These are phyloP conservation scores for Chaetomiaceae sp. DNA, from an alignment of 2,329 filamentous ascomycete genomes.

Conservation along the genomic window DNA sequence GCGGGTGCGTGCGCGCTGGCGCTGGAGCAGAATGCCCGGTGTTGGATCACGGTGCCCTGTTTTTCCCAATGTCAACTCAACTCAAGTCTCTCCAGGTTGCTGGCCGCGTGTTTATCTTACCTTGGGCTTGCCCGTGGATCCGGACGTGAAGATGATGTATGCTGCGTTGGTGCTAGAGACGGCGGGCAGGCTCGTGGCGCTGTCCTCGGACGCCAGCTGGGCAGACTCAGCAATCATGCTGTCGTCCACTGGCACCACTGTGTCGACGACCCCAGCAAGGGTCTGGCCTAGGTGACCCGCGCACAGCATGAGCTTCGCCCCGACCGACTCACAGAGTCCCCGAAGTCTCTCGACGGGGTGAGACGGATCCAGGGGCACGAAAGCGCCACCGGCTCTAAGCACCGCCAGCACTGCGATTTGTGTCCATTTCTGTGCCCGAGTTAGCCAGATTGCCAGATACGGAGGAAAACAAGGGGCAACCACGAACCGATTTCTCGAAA, in stretches of 20 bases:
- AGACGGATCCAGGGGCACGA: conserved; percentile 26
- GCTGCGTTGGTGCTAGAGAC: conserved; percentile 17
- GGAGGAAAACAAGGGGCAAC: not conserved
- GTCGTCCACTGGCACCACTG: conserved; percentile 15
- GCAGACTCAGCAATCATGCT: not conserved
- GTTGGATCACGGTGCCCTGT: conserved; percentile 23
- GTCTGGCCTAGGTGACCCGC: conserved; percentile 12
- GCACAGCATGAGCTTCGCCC: conserved; percentile 21
- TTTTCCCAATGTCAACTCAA: not conserved
- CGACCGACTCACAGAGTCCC: conserved; percentile 21
- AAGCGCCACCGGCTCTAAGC: conserved; percentile 26
- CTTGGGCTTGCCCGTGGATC: conserved; percentile 26
- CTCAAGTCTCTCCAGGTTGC: too few relatives aligned
- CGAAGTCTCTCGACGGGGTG: conserved; percentile 26
- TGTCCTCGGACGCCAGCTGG: not conserved
- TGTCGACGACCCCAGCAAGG: conserved; percentile 14
- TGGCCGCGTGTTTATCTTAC: not conserved
- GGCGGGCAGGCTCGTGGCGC: too few relatives aligned
- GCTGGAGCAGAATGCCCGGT: conserved; percentile 25
- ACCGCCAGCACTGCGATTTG: conserved; percentile 27
- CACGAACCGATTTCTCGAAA: conserved; percentile 28
- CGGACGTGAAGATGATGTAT: conserved; percentile 27
- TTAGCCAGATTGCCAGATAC: not conserved
- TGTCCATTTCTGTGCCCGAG: conserved; percentile 24
- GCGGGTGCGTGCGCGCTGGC: conserved; percentile 21